Base-by-base conservation (phyloP, 371 early-diverging fungal genomes). In the Choanephora cucurbitarum region DNA sequence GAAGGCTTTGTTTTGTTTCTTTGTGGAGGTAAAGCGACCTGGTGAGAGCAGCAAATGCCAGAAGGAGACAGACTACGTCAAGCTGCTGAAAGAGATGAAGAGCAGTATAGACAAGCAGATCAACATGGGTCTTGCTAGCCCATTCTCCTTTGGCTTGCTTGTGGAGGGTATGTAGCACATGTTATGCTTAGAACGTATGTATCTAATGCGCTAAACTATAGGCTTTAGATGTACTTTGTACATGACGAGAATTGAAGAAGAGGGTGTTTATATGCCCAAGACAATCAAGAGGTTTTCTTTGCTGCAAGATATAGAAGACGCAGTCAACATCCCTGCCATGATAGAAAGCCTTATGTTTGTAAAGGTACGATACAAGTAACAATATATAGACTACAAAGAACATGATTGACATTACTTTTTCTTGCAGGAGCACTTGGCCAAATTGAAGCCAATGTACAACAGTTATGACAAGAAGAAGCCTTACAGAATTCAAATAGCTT, bases 21-120 rank as follows among this genome's bases (percentile, higher is more conserved):
- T 40, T 50, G 51, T 50, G 13, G 51, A 50, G 22, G 51, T 50
- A 11, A 50, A 50, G 41, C 37, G 51, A 21, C 51, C 51, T 10
- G 41, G 41, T 14, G 18, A 37, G 7, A 40, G 1, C n/a, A 50
- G 51, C 15, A 5, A 7, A 5, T 50, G 40, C 22, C 51, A 50
- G 37, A 18, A 50, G 22, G 51, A 50, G n/a, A 23, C 14, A n/a
- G 51, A 50, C 19, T 50, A 22, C 23, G 41, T 41, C 9, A 50
- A 50, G 41, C 21, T 50, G 6, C 2, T 50, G 24, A 50, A 50
- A 23, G 22, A 39, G 40, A 50, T 50, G 51, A 50, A 50, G 19
- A 13, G 5, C 13, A 40, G 40, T 7, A 21, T 50, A 3, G 40
- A 50, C 34, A 18, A 10, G 24, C 51, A 50, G 23, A 40, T 50